Percentiles rank a stretch among this genome's conserved stretches.
These are phyloP conservation scores for Ensete glaucum DNA, from an alignment of 176 grass and related monocot species.

Conservation along the genomic window DNA sequence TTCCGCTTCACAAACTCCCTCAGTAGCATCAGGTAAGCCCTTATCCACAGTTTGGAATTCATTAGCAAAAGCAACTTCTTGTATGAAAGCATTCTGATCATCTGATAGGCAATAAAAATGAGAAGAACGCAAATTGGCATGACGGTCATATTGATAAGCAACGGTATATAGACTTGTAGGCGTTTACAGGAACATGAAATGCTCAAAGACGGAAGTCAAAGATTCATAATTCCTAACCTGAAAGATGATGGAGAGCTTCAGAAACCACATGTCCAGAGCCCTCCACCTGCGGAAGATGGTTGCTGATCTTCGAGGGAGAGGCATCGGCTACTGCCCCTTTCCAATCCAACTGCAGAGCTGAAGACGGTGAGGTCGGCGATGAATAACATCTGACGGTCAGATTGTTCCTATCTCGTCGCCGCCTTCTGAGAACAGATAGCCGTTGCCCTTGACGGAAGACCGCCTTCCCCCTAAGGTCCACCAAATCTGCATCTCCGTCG, in stretches of 20 bases:
- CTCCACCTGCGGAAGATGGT: neutral
- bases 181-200: neutral
- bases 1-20: neutral
- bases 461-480: constrained; percentile 3
- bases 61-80: neutral
- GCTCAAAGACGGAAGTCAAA: neutral
- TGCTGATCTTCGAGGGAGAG: neutral
- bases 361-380: neutral
- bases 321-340: neutral
- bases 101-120: neutral
- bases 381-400: neutral
- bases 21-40: neutral
- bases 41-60: constrained; percentile 3
- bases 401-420: neutral
- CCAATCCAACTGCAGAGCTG: neutral
- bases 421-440: neutral
- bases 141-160: neutral
- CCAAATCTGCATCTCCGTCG: neutral
- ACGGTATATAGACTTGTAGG: neutral
- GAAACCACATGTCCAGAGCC: neutral
- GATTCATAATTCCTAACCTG: constrained; percentile 1
- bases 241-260: neutral
- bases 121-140: neutral
- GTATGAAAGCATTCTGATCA: neutral
- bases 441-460: neutral